These are phyloP conservation scores for Xylaria palmicola DNA, from an alignment of 495 filamentous ascomycete genomes.

Conservation along the genomic window DNA sequence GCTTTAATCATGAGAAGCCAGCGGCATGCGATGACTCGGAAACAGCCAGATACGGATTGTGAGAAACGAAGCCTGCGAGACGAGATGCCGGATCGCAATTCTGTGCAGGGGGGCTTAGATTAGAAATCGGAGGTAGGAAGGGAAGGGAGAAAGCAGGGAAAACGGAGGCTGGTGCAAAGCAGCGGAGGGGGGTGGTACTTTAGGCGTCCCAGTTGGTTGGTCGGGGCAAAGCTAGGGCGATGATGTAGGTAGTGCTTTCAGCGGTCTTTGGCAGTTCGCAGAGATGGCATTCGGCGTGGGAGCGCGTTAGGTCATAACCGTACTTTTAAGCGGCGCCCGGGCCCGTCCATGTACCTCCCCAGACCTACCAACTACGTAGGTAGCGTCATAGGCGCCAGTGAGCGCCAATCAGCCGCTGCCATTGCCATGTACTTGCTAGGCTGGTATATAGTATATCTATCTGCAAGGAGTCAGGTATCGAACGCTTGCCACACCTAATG, in stretches of 20 bases:
- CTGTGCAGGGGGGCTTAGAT: constrained; percentile 6
- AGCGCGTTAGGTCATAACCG: constrained; percentile 17
- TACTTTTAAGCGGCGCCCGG: constrained; percentile 2
- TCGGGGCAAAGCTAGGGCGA: constrained; percentile 7
- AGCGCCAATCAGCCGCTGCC: neutral
- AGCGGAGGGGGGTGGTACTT: constrained; percentile 13
- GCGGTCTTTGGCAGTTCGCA: constrained; percentile 5
- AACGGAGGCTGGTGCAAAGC: constrained; percentile 27
- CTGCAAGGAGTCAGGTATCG: neutral
- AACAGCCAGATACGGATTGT: constrained; percentile 2
- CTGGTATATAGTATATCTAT: neutral
- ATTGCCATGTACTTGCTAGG: neutral
- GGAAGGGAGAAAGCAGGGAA: constrained; percentile 26
- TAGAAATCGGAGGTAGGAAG: constrained; percentile 17
- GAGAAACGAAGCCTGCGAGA: neutral
- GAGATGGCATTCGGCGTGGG: neutral
- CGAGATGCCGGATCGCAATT: constrained; percentile 1
- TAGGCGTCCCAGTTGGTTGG: neutral
- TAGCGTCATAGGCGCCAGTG: constrained; percentile 7
- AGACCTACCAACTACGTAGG: too few species aligned
- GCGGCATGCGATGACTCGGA: neutral
- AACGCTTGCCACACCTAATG: neutral
- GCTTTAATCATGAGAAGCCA: neutral
- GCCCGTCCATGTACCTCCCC: too few species aligned
- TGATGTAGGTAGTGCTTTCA: constrained; percentile 20